Evolutionary conservation across 2,329 filamentous ascomycete genomes (phyloP).

Genomic region (Penicillium occitanis): DNA sequence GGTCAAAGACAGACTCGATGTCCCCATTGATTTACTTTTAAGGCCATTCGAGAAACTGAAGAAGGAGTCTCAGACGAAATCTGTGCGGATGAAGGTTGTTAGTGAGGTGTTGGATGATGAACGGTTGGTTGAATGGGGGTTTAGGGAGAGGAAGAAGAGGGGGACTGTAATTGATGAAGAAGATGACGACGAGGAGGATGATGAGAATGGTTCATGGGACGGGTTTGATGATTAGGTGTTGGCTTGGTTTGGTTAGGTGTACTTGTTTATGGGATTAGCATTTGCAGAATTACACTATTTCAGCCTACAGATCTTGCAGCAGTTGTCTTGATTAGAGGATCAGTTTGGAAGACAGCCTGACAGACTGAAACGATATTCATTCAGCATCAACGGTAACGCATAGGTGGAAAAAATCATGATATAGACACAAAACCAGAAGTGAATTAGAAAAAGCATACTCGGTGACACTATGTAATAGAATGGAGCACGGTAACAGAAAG

Average conservation of each 20-base stretch:
- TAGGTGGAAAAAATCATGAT: not conserved
- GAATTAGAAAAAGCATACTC: constrained; percentile 3
- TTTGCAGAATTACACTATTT: not conserved
- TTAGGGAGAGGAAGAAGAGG: constrained; percentile 39
- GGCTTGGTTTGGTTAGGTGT: not conserved
- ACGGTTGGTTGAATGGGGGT: constrained; percentile 64
- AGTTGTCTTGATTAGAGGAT: no score
- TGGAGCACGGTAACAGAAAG: not conserved
- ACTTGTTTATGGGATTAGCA: not conserved
- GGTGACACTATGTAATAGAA: not conserved
- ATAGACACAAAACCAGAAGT: constrained; percentile 3
- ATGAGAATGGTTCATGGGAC: constrained; percentile 17
- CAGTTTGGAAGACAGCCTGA: not conserved
- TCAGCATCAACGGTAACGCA: not conserved
- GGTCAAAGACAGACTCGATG: constrained; percentile 37
- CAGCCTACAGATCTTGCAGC: not conserved
- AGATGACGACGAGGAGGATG: constrained; percentile 39
- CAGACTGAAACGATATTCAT: not conserved
- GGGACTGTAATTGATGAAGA: constrained; percentile 40
- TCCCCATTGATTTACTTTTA: constrained; percentile 45
- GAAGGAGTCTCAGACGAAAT: constrained; percentile 63
- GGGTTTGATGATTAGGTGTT: constrained; percentile 18
- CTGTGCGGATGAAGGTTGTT: constrained; percentile 64
- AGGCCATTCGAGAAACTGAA: constrained; percentile 47
- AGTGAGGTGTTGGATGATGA: constrained; percentile 72